These are phyloP conservation scores for Pichia norvegensis DNA, from an alignment of 1,139 yeast genomes.

Conservation along the genomic window DNA sequence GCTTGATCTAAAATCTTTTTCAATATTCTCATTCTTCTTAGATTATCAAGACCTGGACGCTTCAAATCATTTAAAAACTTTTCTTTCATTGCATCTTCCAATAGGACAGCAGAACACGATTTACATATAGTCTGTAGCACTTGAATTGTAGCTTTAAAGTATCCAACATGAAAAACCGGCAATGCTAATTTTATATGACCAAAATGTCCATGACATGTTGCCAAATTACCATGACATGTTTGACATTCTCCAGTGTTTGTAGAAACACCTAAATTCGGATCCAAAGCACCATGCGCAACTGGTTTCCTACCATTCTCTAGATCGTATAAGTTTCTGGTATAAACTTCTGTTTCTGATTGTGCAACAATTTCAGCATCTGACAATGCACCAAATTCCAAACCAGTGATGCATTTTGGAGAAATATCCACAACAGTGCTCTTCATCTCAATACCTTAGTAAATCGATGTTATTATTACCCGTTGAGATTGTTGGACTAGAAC, in stretches of 20 bases:
- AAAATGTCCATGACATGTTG: slow-evolving; percentile 96
- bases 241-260: slow-evolving; percentile 75
- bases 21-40: slow-evolving; percentile 82
- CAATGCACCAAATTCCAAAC: slow-evolving; percentile 86
- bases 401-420: slow-evolving; percentile 85
- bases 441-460: slow-evolving; percentile 33
- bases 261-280: slow-evolving; percentile 89
- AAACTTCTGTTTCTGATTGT: slow-evolving; percentile 90
- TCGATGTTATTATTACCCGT: no score
- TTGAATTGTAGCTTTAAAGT: slow-evolving; percentile 83
- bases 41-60: slow-evolving; percentile 82
- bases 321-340: slow-evolving; percentile 87
- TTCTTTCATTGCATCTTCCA: slow-evolving; percentile 67
- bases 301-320: slow-evolving; percentile 79
- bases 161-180: slow-evolving; percentile 97
- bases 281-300: slow-evolving; percentile 79
- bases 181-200: slow-evolving; percentile 89
- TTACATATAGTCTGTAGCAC: slow-evolving; percentile 91
- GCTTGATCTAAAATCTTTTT: slow-evolving; percentile 85
- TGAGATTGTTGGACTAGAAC: not conserved
- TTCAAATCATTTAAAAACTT: slow-evolving; percentile 68
- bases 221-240: slow-evolving; percentile 88
- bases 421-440: slow-evolving; percentile 71
- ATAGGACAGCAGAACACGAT: slow-evolving; percentile 69
- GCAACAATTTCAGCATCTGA: slow-evolving; percentile 87